These are phyloP conservation scores for Carpinus viminea DNA, from an alignment of 306 rosid genomes.

Conservation along the genomic window DNA sequence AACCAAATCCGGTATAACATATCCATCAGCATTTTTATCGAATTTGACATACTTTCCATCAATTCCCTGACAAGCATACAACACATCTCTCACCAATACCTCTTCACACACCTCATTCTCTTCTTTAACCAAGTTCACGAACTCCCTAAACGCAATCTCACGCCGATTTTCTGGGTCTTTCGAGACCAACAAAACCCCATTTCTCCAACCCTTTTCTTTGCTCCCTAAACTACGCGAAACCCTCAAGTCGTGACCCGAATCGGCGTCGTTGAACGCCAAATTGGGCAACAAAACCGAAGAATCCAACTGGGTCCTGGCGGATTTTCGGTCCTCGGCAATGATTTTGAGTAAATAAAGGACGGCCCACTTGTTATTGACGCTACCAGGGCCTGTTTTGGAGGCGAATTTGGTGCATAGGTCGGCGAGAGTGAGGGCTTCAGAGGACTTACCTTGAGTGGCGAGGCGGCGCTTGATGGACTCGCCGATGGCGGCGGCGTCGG, in stretches of 20 bases:
- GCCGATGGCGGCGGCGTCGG: constrained; percentile 87
- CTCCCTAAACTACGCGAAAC: constrained; percentile 19
- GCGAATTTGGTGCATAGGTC: constrained; percentile 80
- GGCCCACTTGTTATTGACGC: constrained; percentile 90
- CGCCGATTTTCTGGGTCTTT: constrained; percentile 81
- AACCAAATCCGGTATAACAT: constrained; percentile 49
- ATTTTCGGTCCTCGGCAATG: constrained; percentile 67
- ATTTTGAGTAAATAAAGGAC: constrained; percentile 73
- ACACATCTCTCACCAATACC: constrained; percentile 77
- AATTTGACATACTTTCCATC: constrained; percentile 79
- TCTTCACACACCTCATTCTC: constrained; percentile 82
- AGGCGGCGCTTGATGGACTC: constrained; percentile 88
- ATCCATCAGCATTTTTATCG: constrained; percentile 46
- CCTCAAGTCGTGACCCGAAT: constrained; percentile 39
- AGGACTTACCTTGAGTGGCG: constrained; percentile 80
- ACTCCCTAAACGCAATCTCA: constrained; percentile 72
- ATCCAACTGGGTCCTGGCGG: constrained; percentile 38
- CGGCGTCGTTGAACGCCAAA: constrained; percentile 40
- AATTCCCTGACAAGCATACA: constrained; percentile 93
- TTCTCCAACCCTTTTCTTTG: constrained; percentile 53
- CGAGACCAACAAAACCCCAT: constrained; percentile 65
- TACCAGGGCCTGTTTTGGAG: constrained; percentile 61
- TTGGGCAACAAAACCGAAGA: constrained; percentile 61
- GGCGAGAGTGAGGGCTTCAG: constrained; percentile 90
- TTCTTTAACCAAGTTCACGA: constrained; percentile 61